A percentile compares a stretch with the other conserved stretches of the same genome.
Evolutionary conservation across 768 basidiomycete genomes (phyloP).

Genomic region (Asterophora parasitica): DNA sequence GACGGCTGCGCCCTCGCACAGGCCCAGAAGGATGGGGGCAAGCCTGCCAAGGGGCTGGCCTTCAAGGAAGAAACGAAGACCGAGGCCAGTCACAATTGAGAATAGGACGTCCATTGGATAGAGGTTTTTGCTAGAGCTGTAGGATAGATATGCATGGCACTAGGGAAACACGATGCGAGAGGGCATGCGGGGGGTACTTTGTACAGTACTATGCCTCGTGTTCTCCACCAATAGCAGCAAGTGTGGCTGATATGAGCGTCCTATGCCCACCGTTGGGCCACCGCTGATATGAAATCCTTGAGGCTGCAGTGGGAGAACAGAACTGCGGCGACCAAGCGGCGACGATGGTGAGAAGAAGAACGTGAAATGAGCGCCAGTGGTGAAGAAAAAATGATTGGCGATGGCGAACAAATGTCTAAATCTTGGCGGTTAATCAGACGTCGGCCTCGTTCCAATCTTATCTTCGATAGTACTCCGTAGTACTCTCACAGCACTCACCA

Average conservation of each 20-base stretch:
- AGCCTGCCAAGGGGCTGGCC: slow-evolving; percentile 23
- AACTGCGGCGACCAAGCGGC: too few relatives aligned
- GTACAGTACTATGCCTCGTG: background rate
- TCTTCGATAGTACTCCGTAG: too few relatives aligned
- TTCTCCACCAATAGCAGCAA: background rate
- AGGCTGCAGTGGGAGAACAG: background rate
- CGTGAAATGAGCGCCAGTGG: too few relatives aligned
- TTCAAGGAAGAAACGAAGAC: slow-evolving; percentile 33
- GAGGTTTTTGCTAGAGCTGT: background rate
- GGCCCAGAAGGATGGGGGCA: slow-evolving; percentile 34
- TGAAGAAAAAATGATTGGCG: too few relatives aligned
- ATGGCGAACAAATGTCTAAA: too few relatives aligned
- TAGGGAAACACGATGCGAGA: background rate
- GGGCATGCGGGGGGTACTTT: background rate
- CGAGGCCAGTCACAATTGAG: slow-evolving; percentile 37
- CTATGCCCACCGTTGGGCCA: background rate
- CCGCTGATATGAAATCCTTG: background rate
- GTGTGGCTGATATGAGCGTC: background rate
- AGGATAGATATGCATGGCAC: slow-evolving; percentile 11
- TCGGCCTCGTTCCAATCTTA: too few relatives aligned
- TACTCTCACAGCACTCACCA: too few relatives aligned
- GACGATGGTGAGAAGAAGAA: too few relatives aligned
- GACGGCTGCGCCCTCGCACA: slow-evolving; percentile 66
- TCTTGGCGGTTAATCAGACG: too few relatives aligned
- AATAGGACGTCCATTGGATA: slow-evolving; percentile 37